A percentile compares a stretch with the other conserved stretches of the same genome.
Conservation (phyloP, 257 asterid species). For the Solanum acaule region DNA sequence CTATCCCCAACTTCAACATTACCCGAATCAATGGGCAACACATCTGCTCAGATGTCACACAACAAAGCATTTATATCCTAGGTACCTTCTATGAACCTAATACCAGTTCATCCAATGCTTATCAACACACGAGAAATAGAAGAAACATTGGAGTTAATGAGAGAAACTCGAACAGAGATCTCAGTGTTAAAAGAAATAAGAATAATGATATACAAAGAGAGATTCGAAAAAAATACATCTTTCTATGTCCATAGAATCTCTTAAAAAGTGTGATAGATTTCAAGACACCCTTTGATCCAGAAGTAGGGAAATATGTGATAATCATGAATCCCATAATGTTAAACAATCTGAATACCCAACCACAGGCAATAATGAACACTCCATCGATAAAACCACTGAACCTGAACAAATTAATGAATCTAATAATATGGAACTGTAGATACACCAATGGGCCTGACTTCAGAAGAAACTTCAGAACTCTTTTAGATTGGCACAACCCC, state of each 20-base stretch:
- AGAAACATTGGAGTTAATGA: background rate
- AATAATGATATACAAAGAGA: background rate
- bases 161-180: background rate
- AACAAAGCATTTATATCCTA: background rate
- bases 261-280: too few relatives aligned
- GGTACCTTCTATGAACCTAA: background rate
- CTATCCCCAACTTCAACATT: background rate
- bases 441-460: too few relatives aligned
- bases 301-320: background rate
- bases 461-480: background rate
- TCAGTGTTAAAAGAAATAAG: too few relatives aligned
- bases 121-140: background rate
- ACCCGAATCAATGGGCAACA: background rate
- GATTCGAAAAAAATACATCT: background rate
- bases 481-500: background rate
- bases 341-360: background rate
- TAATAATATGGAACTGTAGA: background rate
- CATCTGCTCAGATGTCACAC: background rate
- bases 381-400: background rate
- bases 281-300: too few relatives aligned
- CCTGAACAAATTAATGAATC: background rate
- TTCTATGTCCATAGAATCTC: background rate
- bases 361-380: background rate
- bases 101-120: background rate
- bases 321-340: background rate